Percentiles rank a stretch among this genome's conserved stretches.
These are phyloP conservation scores for Citrus mangshanensis DNA, from an alignment of 345 rosid species.

Conservation along the genomic window DNA sequence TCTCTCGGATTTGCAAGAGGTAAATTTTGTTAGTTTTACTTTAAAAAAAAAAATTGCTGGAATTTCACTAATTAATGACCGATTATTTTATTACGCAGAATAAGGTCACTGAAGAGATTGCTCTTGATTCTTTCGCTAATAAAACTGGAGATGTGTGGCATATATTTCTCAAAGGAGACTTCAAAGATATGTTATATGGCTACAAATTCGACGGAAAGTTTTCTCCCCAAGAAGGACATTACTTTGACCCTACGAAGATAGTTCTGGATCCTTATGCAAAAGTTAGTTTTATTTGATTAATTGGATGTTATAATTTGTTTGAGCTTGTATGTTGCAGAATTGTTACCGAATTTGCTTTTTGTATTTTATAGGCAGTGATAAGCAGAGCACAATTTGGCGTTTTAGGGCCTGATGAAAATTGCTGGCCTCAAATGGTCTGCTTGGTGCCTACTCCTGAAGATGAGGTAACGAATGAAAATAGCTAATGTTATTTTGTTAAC, in stretches of 20 bases:
- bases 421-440: conserved; percentile 98
- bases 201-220: conserved; percentile 74
- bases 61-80: background rate
- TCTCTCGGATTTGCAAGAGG: conserved; percentile 67
- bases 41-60: no score
- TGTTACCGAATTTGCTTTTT: conserved; percentile 2
- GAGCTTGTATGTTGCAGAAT: background rate
- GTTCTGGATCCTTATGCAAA: conserved; percentile 93
- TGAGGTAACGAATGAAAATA: conserved; percentile 45
- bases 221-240: conserved; percentile 73
- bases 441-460: conserved; percentile 60
- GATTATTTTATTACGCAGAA: conserved; percentile 38
- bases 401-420: conserved; percentile 56
- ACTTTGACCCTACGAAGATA: conserved; percentile 49
- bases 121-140: conserved; percentile 62
- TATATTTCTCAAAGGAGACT: conserved; percentile 66
- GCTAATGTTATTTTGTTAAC: background rate
- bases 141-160: conserved; percentile 91
- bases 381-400: conserved; percentile 85
- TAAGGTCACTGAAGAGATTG: conserved; percentile 63
- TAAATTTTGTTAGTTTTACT: conserved; percentile 5
- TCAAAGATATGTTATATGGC: conserved; percentile 70
- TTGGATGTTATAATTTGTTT: background rate
- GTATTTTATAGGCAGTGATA: conserved; percentile 64
- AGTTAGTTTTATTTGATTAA: conserved; percentile 31